phyloP scores from a whole-genome alignment of 148 eudicot species.

The Amaranthus hypochondriacus region DNA sequence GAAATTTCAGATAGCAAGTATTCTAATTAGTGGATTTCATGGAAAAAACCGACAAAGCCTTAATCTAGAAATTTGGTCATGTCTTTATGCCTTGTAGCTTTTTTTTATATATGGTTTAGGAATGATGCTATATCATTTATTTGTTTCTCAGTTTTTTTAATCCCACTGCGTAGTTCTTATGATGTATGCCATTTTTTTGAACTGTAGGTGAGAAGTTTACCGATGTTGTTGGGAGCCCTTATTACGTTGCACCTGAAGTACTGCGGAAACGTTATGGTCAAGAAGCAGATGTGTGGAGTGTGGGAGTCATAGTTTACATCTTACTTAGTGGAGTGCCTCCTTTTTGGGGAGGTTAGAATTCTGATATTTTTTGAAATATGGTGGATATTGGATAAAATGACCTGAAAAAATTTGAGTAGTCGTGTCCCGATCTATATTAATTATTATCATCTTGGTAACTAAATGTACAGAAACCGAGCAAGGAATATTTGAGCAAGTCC shows the following conservation, averaged over 20 bases:
- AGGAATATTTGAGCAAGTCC: conserved; percentile 83
- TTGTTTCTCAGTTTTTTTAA: not conserved
- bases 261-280: conserved; percentile 72
- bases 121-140: not conserved
- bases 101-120: too few species aligned
- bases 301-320: conserved; percentile 77
- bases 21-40: too few species aligned
- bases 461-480: conserved; percentile 60
- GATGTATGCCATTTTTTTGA: not conserved
- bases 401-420: conserved; percentile 1
- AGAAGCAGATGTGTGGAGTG: conserved; percentile 94
- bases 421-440: not conserved
- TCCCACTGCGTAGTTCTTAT: not conserved
- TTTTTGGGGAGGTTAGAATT: conserved; percentile 84
- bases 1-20: too few species aligned
- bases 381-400: not conserved
- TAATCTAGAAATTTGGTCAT: too few species aligned
- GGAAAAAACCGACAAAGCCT: too few species aligned
- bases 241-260: conserved; percentile 90
- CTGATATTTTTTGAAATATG: not conserved
- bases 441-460: conserved; percentile 4
- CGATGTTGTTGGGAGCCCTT: conserved; percentile 96
- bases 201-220: conserved; percentile 60
- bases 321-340: conserved; percentile 85
- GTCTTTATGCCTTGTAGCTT: too few species aligned